These are phyloP conservation scores for Penicillium robsamsonii DNA, from an alignment of 495 filamentous ascomycete species.

Conservation along the genomic window DNA sequence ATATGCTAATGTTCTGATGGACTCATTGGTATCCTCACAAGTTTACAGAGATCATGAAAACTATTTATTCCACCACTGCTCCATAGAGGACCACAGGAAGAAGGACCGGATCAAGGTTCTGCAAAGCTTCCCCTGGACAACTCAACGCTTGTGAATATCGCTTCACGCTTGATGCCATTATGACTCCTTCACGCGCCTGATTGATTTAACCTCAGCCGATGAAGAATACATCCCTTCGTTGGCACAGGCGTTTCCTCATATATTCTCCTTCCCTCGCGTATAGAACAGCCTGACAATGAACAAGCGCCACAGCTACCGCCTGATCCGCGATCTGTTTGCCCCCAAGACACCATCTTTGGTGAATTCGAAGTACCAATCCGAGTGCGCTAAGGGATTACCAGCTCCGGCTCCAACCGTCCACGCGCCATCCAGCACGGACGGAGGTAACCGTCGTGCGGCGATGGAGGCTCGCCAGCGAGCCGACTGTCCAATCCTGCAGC, in stretches of 20 bases:
- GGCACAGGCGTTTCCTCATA: constrained; percentile 79
- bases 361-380: constrained; percentile 91
- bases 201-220: constrained; percentile 94
- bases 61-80: constrained; percentile 78
- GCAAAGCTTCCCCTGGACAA: constrained; percentile 93
- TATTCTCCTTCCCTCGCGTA: constrained; percentile 79
- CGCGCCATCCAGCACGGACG: constrained; percentile 91
- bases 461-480: constrained; percentile 90
- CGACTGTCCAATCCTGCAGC: constrained; percentile 70
- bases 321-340: constrained; percentile 88
- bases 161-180: constrained; percentile 95
- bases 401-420: constrained; percentile 49
- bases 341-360: constrained; percentile 90
- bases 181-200: constrained; percentile 94
- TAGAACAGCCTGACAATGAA: constrained; percentile 92
- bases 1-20: constrained; percentile 39
- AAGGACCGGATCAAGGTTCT: constrained; percentile 87
- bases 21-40: constrained; percentile 95
- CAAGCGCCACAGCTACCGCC: constrained; percentile 87
- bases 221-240: constrained; percentile 78
- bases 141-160: constrained; percentile 96
- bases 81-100: constrained; percentile 66
- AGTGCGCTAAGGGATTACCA: constrained; percentile 51
- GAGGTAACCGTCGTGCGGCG: constrained; percentile 88
- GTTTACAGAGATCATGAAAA: constrained; percentile 99